Conservation (phyloP, 2,329 filamentous ascomycete species). For the Colletotrichum incanum region DNA sequence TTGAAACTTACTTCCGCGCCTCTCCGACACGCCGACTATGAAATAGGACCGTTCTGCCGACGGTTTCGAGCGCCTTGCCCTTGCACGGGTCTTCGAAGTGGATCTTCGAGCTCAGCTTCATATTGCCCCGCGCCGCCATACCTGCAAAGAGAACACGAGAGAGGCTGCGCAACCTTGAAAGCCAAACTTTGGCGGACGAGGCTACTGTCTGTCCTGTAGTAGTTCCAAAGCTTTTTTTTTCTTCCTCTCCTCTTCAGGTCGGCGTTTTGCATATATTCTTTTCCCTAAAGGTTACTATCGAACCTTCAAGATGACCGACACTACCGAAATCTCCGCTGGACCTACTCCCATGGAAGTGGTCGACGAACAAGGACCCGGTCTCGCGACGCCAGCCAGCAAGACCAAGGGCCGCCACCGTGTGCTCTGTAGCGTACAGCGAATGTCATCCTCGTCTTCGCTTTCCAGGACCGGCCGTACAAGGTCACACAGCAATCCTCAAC, state of each 20-base stretch:
- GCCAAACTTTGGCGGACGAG: background rate
- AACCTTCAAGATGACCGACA: conserved; percentile 34
- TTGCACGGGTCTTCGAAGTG: conserved; percentile 25
- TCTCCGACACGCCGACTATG: conserved; percentile 31
- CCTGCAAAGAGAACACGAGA: conserved; percentile 1
- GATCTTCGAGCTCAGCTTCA: conserved; percentile 25
- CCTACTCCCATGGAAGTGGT: conserved; percentile 45
- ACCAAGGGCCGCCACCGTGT: conserved; percentile 79
- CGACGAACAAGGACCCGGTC: conserved; percentile 46
- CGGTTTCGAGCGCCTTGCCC: conserved; percentile 29
- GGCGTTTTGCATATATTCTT: background rate
- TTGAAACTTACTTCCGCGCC: background rate
- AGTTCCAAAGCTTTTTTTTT: background rate
- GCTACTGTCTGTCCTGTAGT: background rate
- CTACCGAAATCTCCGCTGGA: conserved; percentile 17
- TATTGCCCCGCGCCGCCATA: conserved; percentile 28
- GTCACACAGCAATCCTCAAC: conserved; percentile 79
- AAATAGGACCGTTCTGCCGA: conserved; percentile 31
- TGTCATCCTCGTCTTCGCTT: conserved; percentile 85
- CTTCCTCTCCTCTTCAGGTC: background rate
- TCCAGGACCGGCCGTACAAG: conserved; percentile 74
- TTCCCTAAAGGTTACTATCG: background rate
- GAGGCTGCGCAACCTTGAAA: conserved; percentile 18
- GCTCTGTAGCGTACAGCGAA: conserved; percentile 82
- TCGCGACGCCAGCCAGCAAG: conserved; percentile 63